Base-by-base conservation (phyloP, 2,329 filamentous ascomycete species). In the Exserohilum turcica region DNA sequence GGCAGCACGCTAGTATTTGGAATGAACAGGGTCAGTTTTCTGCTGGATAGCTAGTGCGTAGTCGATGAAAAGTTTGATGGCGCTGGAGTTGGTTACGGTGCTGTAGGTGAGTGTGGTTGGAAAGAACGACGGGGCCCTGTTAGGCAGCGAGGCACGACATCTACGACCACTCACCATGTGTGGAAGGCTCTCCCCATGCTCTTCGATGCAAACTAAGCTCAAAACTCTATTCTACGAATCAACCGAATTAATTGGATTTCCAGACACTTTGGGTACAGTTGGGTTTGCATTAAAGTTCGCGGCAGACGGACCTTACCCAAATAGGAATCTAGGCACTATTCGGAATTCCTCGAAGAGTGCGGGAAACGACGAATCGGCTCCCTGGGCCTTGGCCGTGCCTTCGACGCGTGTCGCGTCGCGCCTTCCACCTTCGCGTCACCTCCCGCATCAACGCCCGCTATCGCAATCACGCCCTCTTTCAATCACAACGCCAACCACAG, bases 401-500 rank as follows among this genome's bases (percentile, higher is more conserved):
- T 46, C 46, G 54, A 63, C 66, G 37, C 51, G 48, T 42, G 32
- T 43, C 68, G 67, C 68, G 67, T 68, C 62, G 61, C 56, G 49
- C 56, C 59, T 60, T 50, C 56, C 61, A 43, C 52, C 45, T 55
- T 61, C 66, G 65, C 66, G 67, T 65, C 54, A 47, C 47, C 51
- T 57, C 46, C 47, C 54, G 45, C 52, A 44, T 48, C 48, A 43
- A 60, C 45, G 37, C 47, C 38, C 52, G 51, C 54, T 46, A 45
- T 32, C 53, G 44, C 57, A 42, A 48, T 51, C 42, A 56, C 48
- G 16, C 28, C 39, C 38, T 27, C 44, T 47, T 39, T 43, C 52
- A 46, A 57, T 44, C 19, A 43, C 50, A 45, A 48, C 47, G 13
- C 44, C 43, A 43, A 35, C 35, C 24, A 10, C 15, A 27, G 16